phyloP scores from a whole-genome alignment of 371 early-diverging fungal species.

The Actinomucor elegans region DNA sequence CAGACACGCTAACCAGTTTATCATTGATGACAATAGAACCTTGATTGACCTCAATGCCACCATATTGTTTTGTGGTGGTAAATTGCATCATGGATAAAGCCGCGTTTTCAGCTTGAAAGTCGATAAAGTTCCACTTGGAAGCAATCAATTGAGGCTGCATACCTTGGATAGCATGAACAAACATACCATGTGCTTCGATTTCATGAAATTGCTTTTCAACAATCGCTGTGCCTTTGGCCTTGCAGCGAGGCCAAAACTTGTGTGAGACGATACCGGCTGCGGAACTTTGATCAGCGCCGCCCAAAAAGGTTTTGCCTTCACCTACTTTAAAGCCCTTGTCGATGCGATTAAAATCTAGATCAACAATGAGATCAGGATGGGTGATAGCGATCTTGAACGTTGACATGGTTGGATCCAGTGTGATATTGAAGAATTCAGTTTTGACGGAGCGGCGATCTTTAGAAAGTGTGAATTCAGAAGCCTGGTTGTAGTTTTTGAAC shows the following conservation, averaged over 20 bases:
- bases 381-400: conserved; percentile 58
- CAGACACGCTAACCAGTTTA: conserved; percentile 70
- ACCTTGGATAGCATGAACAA: conserved; percentile 82
- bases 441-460: conserved; percentile 71
- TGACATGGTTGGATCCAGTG: conserved; percentile 49
- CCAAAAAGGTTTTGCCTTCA: conserved; percentile 74
- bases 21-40: conserved; percentile 72
- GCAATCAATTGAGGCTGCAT: conserved; percentile 87
- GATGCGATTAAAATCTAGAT: conserved; percentile 64
- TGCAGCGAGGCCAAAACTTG: conserved; percentile 82
- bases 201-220: conserved; percentile 66
- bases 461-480: conserved; percentile 59
- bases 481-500: conserved; percentile 75
- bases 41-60: conserved; percentile 69
- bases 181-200: conserved; percentile 73
- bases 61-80: conserved; percentile 76
- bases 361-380: conserved; percentile 63
- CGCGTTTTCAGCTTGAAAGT: conserved; percentile 64
- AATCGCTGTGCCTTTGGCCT: conserved; percentile 70
- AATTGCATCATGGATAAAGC: conserved; percentile 81
- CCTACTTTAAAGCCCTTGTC: conserved; percentile 82
- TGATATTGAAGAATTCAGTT: conserved; percentile 70
- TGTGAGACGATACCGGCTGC: conserved; percentile 67
- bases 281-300: conserved; percentile 49
- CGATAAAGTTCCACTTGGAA: conserved; percentile 82